A percentile compares a stretch with the other conserved stretches of the same genome.
Conservation (phyloP, 2,329 filamentous ascomycete species). For the Chaetomium sp. region DNA sequence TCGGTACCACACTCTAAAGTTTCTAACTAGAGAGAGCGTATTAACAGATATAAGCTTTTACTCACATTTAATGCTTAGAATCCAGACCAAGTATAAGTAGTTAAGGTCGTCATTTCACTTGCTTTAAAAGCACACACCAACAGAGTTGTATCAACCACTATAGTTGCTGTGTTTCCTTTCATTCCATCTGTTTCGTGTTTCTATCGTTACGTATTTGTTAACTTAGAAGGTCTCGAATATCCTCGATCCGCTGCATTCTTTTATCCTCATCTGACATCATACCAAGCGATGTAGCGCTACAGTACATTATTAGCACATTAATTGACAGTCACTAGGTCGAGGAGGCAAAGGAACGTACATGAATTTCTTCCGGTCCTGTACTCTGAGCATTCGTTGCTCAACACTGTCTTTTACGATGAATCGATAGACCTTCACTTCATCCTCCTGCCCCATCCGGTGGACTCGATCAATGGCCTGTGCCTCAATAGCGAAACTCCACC, state of each 20-base stretch:
- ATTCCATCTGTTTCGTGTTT: no score
- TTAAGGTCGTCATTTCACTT: no score
- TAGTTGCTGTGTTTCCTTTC: no score
- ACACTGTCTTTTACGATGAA: slow-evolving; percentile 92
- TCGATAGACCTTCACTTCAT: slow-evolving; percentile 80
- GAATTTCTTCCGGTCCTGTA: slow-evolving; percentile 96
- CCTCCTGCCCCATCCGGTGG: slow-evolving; percentile 91
- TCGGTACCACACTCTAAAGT: no score
- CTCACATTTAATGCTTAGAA: no score
- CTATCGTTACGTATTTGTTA: no score
- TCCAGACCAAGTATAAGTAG: no score
- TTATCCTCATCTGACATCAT: slow-evolving; percentile 97
- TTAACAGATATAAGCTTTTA: no score
- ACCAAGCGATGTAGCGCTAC: slow-evolving; percentile 86
- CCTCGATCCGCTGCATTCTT: slow-evolving; percentile 84
- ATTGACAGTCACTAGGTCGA: neutral
- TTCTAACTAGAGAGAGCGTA: no score
- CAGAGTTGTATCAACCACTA: no score
- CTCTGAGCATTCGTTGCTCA: slow-evolving; percentile 89
- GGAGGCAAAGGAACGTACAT: slow-evolving; percentile 64
- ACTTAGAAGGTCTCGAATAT: slow-evolving; percentile 87
- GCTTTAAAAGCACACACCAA: no score
- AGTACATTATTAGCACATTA: slow-evolving; percentile 30
- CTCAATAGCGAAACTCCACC: slow-evolving; percentile 98
- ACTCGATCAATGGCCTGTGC: slow-evolving; percentile 97